Evolutionary conservation across 2,329 filamentous ascomycete species (phyloP), one percentile per base, ranked within the genome.

Genomic region (Hortaea werneckii): DNA sequence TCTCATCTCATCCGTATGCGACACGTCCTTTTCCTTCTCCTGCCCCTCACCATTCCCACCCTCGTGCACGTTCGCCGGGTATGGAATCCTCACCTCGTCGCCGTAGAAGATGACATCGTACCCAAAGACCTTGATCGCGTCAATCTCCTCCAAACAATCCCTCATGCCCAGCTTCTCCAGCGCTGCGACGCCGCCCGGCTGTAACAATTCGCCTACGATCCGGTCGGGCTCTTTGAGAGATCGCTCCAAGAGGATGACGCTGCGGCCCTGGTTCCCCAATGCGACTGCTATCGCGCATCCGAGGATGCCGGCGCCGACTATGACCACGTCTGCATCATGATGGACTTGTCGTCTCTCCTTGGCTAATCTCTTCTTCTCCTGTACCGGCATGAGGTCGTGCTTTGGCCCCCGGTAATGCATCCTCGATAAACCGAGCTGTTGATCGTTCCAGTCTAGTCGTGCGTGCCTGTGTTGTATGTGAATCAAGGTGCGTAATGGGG

Each of bases 171-270:
- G 38, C 62, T 85, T 80, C 60, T 82, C 77, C 58, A 98, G 73
- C 6, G 92, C 85, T 43, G 79, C 73, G 30, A 95, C 82, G 42
- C 92, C 92, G 42, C 92, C 92, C 0, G 92, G 92, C 67, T 98
- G 92, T 57, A 98, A 72, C 53, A 98, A 71, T 70, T 98, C 92
- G 57, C 92, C 92, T 41, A 98, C 88, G 55, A 98, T 98, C 53
- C 92, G 82, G 69, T 96, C 85, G 13, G 92, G 92, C 71, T 96
- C 84, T 67, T 87, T 87, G 68, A 96, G 73, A 68, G 81, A 94
- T 59, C 79, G 79, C 71, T 98, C 92, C 42, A 98, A 78, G 43
- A 98, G 72, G 27, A 96, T 76, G 27, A 98, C 89, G 64, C 85
- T 94, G 52, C 92, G 81, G 44, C 88, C 89, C 69, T 96, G 92